Evolutionary conservation across 768 basidiomycete species (phyloP).

Genomic region (Gyrodon lividus): DNA sequence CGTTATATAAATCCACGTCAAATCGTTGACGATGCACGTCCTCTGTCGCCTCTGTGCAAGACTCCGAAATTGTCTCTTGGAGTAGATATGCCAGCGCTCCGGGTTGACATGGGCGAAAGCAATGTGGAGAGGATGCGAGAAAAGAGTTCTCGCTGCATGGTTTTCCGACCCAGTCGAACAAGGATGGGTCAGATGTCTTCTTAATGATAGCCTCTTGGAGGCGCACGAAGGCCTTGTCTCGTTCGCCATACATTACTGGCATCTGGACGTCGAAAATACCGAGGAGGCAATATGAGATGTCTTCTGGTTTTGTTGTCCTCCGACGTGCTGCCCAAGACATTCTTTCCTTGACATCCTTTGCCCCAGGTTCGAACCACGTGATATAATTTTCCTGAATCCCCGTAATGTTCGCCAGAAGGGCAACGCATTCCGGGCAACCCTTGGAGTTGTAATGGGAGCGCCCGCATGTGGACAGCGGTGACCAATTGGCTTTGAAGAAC

Average conservation of each 20-base stretch:
- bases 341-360: neutral
- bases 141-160: neutral
- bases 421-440: neutral
- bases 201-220: constrained; percentile 5
- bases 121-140: neutral
- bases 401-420: neutral
- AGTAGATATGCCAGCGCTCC: neutral
- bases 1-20: neutral
- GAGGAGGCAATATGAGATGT: constrained; percentile 14
- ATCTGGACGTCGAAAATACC: constrained; percentile 12
- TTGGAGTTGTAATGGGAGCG: neutral
- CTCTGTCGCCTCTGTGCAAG: neutral
- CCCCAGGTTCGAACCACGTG: neutral
- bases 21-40: neutral
- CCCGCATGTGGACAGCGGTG: neutral
- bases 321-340: constrained; percentile 14
- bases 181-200: neutral
- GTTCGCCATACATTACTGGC: constrained; percentile 23
- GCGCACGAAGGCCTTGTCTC: constrained; percentile 4
- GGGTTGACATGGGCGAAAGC: neutral
- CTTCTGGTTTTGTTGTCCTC: constrained; percentile 14
- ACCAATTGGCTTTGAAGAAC: constrained; percentile 7
- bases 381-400: neutral
- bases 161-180: constrained; percentile 1
- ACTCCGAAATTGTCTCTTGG: neutral